These are phyloP conservation scores for Saraca asoca DNA, from an alignment of 331 rosid species.

Conservation along the genomic window DNA sequence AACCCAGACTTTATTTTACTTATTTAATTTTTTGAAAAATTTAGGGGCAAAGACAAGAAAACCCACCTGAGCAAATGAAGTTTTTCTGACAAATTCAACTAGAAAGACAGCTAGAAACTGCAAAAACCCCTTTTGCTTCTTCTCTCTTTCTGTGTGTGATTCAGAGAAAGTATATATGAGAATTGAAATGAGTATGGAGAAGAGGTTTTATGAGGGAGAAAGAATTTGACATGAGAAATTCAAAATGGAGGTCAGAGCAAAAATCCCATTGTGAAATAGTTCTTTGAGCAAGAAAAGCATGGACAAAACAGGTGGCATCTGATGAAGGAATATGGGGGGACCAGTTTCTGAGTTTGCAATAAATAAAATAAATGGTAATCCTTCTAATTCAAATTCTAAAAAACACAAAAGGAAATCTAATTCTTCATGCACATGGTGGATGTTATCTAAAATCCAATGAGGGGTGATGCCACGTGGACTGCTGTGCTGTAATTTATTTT, in stretches of 20 bases:
- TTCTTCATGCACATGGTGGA: slow-evolving; percentile 25
- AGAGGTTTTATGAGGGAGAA: slow-evolving; percentile 35
- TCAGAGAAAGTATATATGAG: no score
- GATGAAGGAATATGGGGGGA: slow-evolving; percentile 25
- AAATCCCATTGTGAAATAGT: slow-evolving; percentile 33
- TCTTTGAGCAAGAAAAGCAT: slow-evolving; percentile 17
- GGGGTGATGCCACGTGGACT: slow-evolving; percentile 48
- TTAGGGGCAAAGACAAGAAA: no score
- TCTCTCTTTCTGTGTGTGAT: slow-evolving; percentile 13
- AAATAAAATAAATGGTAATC: no score
- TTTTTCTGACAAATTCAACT: no score
- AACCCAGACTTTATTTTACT: background rate
- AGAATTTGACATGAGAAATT: slow-evolving; percentile 36
- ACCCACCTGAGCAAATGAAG: no score
- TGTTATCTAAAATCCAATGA: slow-evolving; percentile 27
- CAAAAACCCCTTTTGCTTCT: background rate
- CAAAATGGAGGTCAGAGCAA: slow-evolving; percentile 33
- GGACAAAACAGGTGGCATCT: slow-evolving; percentile 44
- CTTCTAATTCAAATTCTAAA: no score
- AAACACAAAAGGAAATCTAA: slow-evolving; percentile 37
- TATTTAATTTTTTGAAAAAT: no score
- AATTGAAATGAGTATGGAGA: slow-evolving; percentile 8
- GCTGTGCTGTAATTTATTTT: background rate
- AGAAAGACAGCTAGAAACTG: no score
- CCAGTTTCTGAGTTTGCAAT: background rate